Base-by-base conservation (phyloP, 83 land plant species). In the Picea abies region DNA sequence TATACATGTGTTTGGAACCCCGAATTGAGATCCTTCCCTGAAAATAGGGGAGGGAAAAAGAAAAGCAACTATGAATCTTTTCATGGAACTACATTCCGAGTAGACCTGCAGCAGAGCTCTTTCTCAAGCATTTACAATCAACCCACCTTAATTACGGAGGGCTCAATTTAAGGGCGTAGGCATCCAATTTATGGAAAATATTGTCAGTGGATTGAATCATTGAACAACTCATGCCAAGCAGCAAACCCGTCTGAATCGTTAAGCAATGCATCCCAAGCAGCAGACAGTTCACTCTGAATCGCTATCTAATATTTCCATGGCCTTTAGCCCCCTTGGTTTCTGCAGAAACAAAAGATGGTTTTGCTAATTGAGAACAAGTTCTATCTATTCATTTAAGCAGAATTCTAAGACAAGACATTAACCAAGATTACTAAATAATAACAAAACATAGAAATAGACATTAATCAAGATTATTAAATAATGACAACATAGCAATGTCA, bases 281-380 rank as follows among this genome's bases (percentile, higher is more conserved):
- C 14, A 47, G 23, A 8, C 52, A 75, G 8, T 47, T 79, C 75
- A 87, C 49, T 91, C 93, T 19, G 93, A 87, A 61, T 91, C 93
- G 44, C 93, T 91, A 82, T 89, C 93, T 69, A 89, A 72, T 68
- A 86, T 85, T 39, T 85, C 93, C 93, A 91, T 83, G 16, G 92
- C 93, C 87, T 91, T 91, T 82, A 91, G 76, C 12, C 93, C 93
- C 82, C 93, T 84, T 41, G 92, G 83, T 78, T 81, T 89, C 89
- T 91, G 91, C 84, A 76, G n/a, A 17, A 84, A 63, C n/a, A 79
- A 39, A 16, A 41, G 73, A 73, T 58, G 35, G 32, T 56, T 60
- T 19, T 41, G n/a, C 41, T 47, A 20, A n/a, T 56, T 77, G 35
- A 49, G 29, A 37, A 76, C 52, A 8, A 44, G n/a, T 44, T 26